Conservation (phyloP, 73 alveolate genomes). For the Paramecium sonneborni region DNA sequence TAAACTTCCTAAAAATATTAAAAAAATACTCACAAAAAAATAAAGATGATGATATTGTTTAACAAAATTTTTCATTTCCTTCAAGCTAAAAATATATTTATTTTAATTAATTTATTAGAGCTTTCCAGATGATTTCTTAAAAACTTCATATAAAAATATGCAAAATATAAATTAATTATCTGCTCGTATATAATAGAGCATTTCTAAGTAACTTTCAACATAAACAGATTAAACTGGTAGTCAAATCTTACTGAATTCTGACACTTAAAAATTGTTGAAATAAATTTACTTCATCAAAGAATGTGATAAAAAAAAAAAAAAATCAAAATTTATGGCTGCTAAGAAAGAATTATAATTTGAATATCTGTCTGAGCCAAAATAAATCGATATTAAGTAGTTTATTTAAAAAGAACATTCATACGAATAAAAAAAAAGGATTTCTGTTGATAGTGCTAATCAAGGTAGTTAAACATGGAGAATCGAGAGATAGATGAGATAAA, state of each 20-base stretch:
- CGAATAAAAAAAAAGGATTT: not conserved
- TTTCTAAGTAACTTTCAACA: not conserved
- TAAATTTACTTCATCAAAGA: not conserved
- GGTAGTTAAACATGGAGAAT: not conserved
- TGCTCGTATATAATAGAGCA: conserved; percentile 10
- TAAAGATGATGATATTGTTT: conserved; percentile 51
- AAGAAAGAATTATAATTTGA: not conserved
- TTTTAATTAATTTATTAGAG: not conserved
- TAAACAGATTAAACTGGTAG: not conserved
- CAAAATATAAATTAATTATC: not conserved
- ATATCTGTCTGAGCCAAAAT: not conserved
- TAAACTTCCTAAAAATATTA: conserved; percentile 93
- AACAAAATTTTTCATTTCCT: not conserved
- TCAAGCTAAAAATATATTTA: too few relatives aligned
- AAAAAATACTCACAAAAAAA: conserved; percentile 85
- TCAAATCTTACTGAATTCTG: not conserved
- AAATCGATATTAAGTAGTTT: not conserved
- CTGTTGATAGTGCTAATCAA: not conserved
- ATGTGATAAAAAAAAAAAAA: not conserved
- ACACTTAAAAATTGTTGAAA: not conserved
- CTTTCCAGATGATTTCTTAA: not conserved
- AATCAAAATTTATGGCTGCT: not conserved
- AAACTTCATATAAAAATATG: not conserved
- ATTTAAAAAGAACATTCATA: not conserved
- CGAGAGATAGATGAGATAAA: not conserved